Evolutionary conservation across 176 grass and related monocot species (phyloP).

Genomic region (Avena eriantha): DNA sequence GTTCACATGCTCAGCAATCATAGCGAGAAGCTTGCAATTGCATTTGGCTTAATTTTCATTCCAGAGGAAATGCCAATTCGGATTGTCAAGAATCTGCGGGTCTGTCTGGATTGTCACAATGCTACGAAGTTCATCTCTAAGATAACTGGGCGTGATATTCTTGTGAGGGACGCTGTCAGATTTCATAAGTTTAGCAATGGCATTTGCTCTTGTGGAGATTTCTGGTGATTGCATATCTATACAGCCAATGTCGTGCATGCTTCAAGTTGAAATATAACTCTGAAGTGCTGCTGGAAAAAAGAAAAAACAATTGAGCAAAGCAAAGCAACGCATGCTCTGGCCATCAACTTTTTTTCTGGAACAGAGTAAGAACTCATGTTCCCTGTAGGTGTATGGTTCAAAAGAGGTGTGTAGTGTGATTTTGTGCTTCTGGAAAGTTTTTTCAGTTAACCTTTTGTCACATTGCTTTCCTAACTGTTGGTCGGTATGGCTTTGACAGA

Average conservation of each 20-base stretch:
- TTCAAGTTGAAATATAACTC: constrained; percentile 30
- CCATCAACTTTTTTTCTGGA: background rate
- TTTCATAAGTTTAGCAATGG: constrained; percentile 74
- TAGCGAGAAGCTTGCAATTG: constrained; percentile 78
- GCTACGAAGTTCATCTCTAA: constrained; percentile 76
- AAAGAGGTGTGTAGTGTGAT: constrained; percentile 22
- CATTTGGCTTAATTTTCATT: constrained; percentile 69
- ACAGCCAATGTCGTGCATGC: background rate
- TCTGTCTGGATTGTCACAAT: constrained; percentile 73
- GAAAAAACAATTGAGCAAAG: background rate
- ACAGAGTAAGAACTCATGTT: background rate
- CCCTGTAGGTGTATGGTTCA: constrained; percentile 1
- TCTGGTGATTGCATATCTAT: constrained; percentile 54
- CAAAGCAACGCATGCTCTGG: background rate
- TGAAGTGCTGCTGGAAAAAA: background rate
- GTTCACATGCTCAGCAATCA: constrained; percentile 71
- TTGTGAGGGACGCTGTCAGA: constrained; percentile 68
- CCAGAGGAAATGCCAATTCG: constrained; percentile 64
- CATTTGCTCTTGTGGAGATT: constrained; percentile 68
- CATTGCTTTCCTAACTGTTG: background rate
- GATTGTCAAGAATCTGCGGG: constrained; percentile 70
- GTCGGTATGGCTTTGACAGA: constrained; percentile 10
- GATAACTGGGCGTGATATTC: constrained; percentile 68
- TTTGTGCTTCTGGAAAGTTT: background rate
- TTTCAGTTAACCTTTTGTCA: background rate